A percentile compares a stretch with the other conserved stretches of the same genome.
These are phyloP conservation scores for Komagataella phaffii DNA, from an alignment of 805 yeast species.

Conservation along the genomic window DNA sequence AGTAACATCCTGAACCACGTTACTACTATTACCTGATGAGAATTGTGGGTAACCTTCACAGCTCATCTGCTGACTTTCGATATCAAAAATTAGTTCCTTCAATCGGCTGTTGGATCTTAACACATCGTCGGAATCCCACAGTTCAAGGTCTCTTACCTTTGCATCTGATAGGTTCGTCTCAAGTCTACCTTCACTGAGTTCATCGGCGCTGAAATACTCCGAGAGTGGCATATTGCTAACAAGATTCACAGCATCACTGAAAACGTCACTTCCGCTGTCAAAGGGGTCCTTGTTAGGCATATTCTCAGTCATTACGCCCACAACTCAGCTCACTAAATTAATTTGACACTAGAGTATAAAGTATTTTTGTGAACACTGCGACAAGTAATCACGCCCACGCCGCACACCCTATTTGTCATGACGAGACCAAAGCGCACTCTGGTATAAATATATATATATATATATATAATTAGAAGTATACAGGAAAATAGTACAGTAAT, in stretches of 20 bases:
- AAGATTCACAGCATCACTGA: neutral
- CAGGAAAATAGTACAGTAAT: neutral
- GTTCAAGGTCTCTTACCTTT: neutral
- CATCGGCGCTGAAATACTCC: neutral
- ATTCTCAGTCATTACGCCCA: neutral
- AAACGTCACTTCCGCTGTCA: neutral
- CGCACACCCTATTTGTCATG: neutral
- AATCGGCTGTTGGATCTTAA: neutral
- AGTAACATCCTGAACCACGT: neutral
- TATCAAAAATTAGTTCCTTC: constrained; percentile 6
- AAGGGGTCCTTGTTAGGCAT: neutral
- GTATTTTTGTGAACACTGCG: neutral
- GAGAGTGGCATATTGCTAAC: neutral
- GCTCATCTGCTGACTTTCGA: constrained; percentile 19
- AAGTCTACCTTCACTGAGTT: neutral
- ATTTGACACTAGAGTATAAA: too few relatives aligned
- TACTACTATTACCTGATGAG: neutral
- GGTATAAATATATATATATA: neutral
- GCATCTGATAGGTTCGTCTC: neutral
- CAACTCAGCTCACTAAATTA: neutral
- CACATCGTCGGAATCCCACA: neutral
- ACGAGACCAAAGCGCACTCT: neutral
- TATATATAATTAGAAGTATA: neutral
- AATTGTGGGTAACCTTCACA: neutral
- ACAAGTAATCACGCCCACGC: neutral